These are phyloP conservation scores for Plasmodium gallinaceum DNA, from an alignment of 169 alveolate species.

Conservation along the genomic window DNA sequence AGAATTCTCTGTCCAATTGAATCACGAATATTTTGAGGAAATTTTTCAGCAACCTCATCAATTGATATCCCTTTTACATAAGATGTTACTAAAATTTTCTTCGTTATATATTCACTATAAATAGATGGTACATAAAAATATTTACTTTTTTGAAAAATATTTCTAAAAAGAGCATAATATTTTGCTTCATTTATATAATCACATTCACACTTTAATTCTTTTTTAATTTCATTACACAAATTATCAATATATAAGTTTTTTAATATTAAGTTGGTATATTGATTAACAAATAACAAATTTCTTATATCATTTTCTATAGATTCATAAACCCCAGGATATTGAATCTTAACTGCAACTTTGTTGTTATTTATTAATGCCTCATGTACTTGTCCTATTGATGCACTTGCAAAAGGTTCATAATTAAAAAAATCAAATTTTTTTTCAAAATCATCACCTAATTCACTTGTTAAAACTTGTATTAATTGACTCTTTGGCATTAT, in stretches of 20 bases:
- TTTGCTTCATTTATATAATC: constrained; percentile 86
- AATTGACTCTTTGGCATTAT: constrained; percentile 93
- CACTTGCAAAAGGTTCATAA: constrained; percentile 88
- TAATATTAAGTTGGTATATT: constrained; percentile 81
- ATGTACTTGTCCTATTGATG: constrained; percentile 89
- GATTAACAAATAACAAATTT: constrained; percentile 80
- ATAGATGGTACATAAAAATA: constrained; percentile 85
- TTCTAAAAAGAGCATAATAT: constrained; percentile 82
- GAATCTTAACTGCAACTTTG: constrained; percentile 83
- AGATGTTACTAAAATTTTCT: constrained; percentile 80
- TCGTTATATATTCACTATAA: constrained; percentile 79
- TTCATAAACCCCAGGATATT: constrained; percentile 86
- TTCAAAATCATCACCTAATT: constrained; percentile 91
- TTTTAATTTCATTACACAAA: constrained; percentile 80
- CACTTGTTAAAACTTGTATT: constrained; percentile 85
- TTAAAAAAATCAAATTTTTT: constrained; percentile 84
- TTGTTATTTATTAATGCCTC: constrained; percentile 75
- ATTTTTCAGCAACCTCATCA: constrained; percentile 67
- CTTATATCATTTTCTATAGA: constrained; percentile 86
- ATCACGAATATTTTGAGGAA: constrained; percentile 82
- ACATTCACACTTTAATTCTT: constrained; percentile 85
- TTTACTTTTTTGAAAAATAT: constrained; percentile 78
- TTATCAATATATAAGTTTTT: constrained; percentile 81
- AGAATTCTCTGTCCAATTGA: constrained; percentile 88
- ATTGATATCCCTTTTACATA: constrained; percentile 82